phyloP scores from a whole-genome alignment of 305 asterid genomes.

The Rubia peregrina region DNA sequence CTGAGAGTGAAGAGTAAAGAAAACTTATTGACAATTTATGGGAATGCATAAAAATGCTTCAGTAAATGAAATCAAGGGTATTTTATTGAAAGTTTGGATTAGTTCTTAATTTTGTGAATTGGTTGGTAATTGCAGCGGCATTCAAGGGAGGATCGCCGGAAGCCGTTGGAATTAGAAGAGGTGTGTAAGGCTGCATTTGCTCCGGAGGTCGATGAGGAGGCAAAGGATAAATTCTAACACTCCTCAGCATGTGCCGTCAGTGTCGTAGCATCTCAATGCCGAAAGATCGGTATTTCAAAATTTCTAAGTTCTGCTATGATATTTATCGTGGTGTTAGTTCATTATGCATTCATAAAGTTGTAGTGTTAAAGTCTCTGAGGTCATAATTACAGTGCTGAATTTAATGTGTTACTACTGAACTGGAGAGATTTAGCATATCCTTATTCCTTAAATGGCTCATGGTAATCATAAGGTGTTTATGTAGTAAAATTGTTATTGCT shows the following conservation, averaged over 20 bases:
- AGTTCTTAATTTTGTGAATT: too few relatives aligned
- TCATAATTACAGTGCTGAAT: not conserved
- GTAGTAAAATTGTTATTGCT: constrained; percentile 8
- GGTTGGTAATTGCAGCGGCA: constrained; percentile 11
- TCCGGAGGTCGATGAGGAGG: constrained; percentile 86
- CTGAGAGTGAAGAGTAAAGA: not conserved
- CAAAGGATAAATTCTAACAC: constrained; percentile 79
- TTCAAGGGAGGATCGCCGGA: constrained; percentile 80
- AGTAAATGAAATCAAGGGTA: not conserved
- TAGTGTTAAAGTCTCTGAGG: not conserved
- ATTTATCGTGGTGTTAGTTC: too few relatives aligned
- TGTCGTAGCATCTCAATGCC: too few relatives aligned
- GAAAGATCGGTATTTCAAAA: too few relatives aligned
- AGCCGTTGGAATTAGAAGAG: constrained; percentile 79
- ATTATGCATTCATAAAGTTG: too few relatives aligned
- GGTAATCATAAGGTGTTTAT: not conserved
- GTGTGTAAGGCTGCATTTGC: constrained; percentile 90
- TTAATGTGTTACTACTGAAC: not conserved
- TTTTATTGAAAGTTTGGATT: not conserved
- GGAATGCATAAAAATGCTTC: constrained; percentile 13
- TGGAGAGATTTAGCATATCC: not conserved
- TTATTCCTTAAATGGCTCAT: not conserved
- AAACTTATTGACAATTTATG: constrained; percentile 7
- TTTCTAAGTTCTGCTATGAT: too few relatives aligned
- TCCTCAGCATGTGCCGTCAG: too few relatives aligned